Percentiles rank a stretch among this genome's conserved stretches.
Conservation (phyloP, 495 filamentous ascomycete species). For the Hamigera avellanea region DNA sequence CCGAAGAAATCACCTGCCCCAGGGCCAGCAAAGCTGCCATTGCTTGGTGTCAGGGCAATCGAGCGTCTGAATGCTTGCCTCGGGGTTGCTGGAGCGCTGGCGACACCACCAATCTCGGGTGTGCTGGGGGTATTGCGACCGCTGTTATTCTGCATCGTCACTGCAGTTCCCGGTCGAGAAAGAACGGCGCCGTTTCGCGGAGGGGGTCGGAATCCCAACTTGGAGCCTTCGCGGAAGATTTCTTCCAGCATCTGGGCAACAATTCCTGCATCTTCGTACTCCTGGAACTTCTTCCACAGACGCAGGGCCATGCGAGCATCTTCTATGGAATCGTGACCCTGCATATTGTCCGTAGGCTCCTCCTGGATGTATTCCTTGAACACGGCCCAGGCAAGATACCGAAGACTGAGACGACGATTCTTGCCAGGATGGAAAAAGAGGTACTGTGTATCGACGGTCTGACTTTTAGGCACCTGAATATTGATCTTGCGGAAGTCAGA, state of each 20-base stretch:
- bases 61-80: conserved; percentile 35
- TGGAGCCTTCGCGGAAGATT: conserved; percentile 64
- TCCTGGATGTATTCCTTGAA: conserved; percentile 87
- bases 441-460: conserved; percentile 87
- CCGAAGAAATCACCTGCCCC: conserved; percentile 30
- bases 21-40: conserved; percentile 32
- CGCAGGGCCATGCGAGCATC: conserved; percentile 83
- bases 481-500: conserved; percentile 97
- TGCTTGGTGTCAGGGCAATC: conserved; percentile 35
- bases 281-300: conserved; percentile 80
- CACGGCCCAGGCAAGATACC: conserved; percentile 78
- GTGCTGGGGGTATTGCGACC: conserved; percentile 34
- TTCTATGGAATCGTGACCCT: conserved; percentile 80
- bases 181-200: conserved; percentile 29
- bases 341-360: conserved; percentile 38
- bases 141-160: conserved; percentile 31
- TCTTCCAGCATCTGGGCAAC: conserved; percentile 63
- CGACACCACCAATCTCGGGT: conserved; percentile 14
- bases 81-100: conserved; percentile 31
- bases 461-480: conserved; percentile 82
- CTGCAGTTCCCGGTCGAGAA: conserved; percentile 33
- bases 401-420: conserved; percentile 68
- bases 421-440: conserved; percentile 60
- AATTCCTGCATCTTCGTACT: conserved; percentile 77
- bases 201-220: conserved; percentile 64